These are phyloP conservation scores for Apiotrichum sp. DNA, from an alignment of 1,284 basidiomycete genomes.

Conservation along the genomic window DNA sequence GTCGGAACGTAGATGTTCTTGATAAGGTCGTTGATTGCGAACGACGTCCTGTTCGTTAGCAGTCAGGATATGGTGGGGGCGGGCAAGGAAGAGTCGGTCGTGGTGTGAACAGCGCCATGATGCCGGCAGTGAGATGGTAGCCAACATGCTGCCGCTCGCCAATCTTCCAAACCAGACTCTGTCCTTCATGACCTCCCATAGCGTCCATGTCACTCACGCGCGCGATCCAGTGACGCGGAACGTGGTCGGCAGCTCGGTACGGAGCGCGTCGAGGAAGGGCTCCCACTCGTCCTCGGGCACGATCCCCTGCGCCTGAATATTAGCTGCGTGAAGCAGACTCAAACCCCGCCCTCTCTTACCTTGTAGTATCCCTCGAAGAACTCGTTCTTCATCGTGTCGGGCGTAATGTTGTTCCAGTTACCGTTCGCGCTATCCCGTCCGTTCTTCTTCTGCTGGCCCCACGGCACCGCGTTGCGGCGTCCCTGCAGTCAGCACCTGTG, in stretches of 20 bases:
- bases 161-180: too few species aligned
- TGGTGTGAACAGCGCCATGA: too few species aligned
- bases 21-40: slow-evolving; percentile 66
- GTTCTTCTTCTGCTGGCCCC: slow-evolving; percentile 1
- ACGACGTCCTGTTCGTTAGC: slow-evolving; percentile 56
- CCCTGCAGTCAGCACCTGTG: background rate
- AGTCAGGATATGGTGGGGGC: too few species aligned
- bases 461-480: background rate
- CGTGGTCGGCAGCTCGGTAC: slow-evolving; percentile 79
- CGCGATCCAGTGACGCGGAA: slow-evolving; percentile 87
- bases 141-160: too few species aligned
- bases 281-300: slow-evolving; percentile 65
- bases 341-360: slow-evolving; percentile 14
- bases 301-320: slow-evolving; percentile 35
- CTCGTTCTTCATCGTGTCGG: slow-evolving; percentile 56
- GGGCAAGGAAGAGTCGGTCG: too few species aligned
- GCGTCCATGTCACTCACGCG: slow-evolving; percentile 56
- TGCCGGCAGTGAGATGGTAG: too few species aligned
- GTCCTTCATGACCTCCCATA: slow-evolving; percentile 1
- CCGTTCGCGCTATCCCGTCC: slow-evolving; percentile 1
- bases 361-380: slow-evolving; percentile 70
- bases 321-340: background rate
- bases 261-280: slow-evolving; percentile 61
- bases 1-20: slow-evolving; percentile 70
- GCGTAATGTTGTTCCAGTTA: slow-evolving; percentile 20